Base-by-base conservation (phyloP, 192 early-diverging fungal species). In the Coemansia sp. region DNA sequence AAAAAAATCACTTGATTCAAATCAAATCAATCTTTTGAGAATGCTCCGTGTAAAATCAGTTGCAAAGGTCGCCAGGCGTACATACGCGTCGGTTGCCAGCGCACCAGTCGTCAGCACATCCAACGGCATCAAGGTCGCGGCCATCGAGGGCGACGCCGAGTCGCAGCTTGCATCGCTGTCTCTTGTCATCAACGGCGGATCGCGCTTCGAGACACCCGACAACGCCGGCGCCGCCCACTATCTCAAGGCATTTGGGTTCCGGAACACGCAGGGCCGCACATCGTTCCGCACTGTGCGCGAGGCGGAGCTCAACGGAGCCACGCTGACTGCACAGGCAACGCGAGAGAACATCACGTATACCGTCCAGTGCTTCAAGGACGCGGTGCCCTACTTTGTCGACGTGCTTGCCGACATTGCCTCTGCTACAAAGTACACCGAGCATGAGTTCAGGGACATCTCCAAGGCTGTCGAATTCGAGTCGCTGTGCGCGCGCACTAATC, bases 361-460 rank as follows among this genome's bases (percentile, higher is more conserved):
- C n/a, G 90, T 92, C 61, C 90, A 93, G 74, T 95, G 95, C 86
- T 88, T 99, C 71, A 81, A 86, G 55, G 91, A 92, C 63, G 92
- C 97, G 76, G 84, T 93, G 46, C 82, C 87, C 36, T 86, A 85
- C 71, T 95, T 94, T 71, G 90, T 92, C 62, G 93, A 95, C 57
- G 86, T 87, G 43, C 87, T 99, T 67, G 84, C 89, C 25, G 85
- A 87, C 61, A 78, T 95, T 50, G 87, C 95, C 53, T 84, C 89
- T 64, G 89, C 90, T 62, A 89, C 88, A 46, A 88, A 89, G 78
- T 94, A 87, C 81, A 72, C 91, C 53, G 85, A 89, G 43, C 92
- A 95, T 64, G 95, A 99, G 83, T 93, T 99, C 70, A 74, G 84
- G 35, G 88, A 91, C 45, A 84, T 91, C 55, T 74, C 83, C 50